A percentile compares a stretch with the other conserved stretches of the same genome.
These are phyloP conservation scores for Malassezia japonica DNA, from an alignment of 1,284 basidiomycete genomes.

Conservation along the genomic window DNA sequence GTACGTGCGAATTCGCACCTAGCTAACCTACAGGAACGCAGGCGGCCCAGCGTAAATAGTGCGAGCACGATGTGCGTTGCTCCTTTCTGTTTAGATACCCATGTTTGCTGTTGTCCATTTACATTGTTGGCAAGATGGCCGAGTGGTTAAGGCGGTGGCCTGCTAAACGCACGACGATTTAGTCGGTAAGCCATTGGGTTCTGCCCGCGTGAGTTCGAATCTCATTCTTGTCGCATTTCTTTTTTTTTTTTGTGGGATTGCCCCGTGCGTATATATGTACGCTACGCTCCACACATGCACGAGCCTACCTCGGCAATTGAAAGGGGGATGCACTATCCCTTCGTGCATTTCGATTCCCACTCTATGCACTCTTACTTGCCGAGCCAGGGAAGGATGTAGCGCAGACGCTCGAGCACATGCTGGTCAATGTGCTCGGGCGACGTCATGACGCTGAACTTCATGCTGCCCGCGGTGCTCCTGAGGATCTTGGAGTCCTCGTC, in stretches of 20 bases:
- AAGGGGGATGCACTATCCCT: too few species aligned
- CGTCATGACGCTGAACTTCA: conserved; percentile 61
- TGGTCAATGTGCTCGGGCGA: conserved; percentile 57
- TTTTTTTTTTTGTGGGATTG: conserved; percentile 6
- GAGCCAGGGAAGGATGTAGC: conserved; percentile 59
- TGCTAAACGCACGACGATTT: conserved; percentile 14
- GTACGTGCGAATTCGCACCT: conserved; percentile 14
- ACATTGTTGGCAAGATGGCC: conserved; percentile 40
- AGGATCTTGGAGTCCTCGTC: conserved; percentile 24
- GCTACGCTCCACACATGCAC: too few species aligned
- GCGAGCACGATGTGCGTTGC: too few species aligned
- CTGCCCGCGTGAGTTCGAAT: conserved; percentile 48
- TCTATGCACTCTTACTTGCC: conserved; percentile 15
- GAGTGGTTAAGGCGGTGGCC: conserved; percentile 46
- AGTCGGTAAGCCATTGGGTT: conserved; percentile 21
- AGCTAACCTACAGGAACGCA: too few species aligned
- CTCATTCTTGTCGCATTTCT: conserved; percentile 44
- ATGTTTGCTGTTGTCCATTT: not conserved
- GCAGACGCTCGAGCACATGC: conserved; percentile 64
- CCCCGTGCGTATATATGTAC: too few species aligned
- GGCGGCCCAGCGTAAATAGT: too few species aligned
- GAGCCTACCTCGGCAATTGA: too few species aligned
- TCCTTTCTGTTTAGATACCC: not conserved
- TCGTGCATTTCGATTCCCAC: too few species aligned
- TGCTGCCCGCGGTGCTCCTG: conserved; percentile 25